Evolutionary conservation across 306 rosid species (phyloP), one percentile per base, ranked within the genome.

Genomic region (Alnus rubra): DNA sequence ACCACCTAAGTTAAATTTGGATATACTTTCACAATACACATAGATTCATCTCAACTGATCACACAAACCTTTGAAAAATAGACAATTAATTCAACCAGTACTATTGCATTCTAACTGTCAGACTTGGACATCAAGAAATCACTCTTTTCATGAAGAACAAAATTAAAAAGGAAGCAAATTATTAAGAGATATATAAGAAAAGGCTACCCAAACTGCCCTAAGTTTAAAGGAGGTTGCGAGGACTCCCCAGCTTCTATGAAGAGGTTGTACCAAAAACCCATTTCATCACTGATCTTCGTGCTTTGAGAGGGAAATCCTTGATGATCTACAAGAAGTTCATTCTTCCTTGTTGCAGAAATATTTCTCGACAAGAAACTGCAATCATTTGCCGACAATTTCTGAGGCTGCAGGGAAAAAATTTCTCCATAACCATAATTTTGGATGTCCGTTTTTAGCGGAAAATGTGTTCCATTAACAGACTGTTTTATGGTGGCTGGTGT

Each of bases 181-280:
- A 10, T 3, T 2, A 42, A 42, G 5, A 42, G 28, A 23, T 23
- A 23, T 23, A 23, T 23, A 42, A 42, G 5, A 42, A 42, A 42
- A 39, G 5, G 0, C 45, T 42, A 42, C 45, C 7, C 45, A 42
- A 42, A 42, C 44, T 39, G 23, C 58, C 62, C 63, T 76, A 73
- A 15, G 75, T 74, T 74, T 52, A 6, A 63, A 8, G 58, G 71
- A n/a, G 68, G 63, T 28, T 69, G 71, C 68, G 83, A 78, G 67
- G 78, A 35, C 23, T 84, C 58, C 3, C 87, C 91, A 28, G 91
- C 78, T 78, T 68, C 82, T 63, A 83, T 50, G 76, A 80, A 87
- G 14, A 82, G 48, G 55, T 85, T 83, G 79, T 87, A 87, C 90
- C 90, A 87, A 72, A 87, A 87, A 47, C 82, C 84, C 88, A 88